Evolutionary conservation across 2,329 filamentous ascomycete species (phyloP).

Genomic region (Aspergillus flavus): DNA sequence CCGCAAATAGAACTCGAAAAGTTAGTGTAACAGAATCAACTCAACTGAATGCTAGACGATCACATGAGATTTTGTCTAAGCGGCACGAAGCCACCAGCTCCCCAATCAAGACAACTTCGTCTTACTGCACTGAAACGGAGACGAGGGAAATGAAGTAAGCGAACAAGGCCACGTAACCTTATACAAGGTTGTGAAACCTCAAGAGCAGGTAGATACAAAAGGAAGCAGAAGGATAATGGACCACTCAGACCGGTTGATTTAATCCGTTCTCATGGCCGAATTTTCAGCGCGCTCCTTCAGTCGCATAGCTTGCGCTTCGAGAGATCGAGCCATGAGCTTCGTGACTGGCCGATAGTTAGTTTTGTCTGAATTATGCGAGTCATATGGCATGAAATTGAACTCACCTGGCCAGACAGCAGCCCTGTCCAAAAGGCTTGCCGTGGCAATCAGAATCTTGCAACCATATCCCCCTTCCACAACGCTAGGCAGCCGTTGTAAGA

Average conservation of each 20-base stretch:
- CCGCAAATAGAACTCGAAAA: slow-evolving; percentile 3
- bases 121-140: background rate
- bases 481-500: slow-evolving; percentile 58
- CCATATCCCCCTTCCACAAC: slow-evolving; percentile 74
- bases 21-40: slow-evolving; percentile 11
- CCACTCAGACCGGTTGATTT: slow-evolving; percentile 20
- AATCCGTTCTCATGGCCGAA: slow-evolving; percentile 32
- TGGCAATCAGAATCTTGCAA: slow-evolving; percentile 79
- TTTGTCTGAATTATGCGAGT: slow-evolving; percentile 5
- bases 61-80: slow-evolving; percentile 7
- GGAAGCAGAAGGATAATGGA: background rate
- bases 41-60: slow-evolving; percentile 2
- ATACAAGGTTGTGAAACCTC: slow-evolving; percentile 2
- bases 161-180: slow-evolving; percentile 8
- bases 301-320: slow-evolving; percentile 65
- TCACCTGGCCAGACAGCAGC: slow-evolving; percentile 90
- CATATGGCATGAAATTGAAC: slow-evolving; percentile 27
- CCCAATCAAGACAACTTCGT: background rate
- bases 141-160: slow-evolving; percentile 9
- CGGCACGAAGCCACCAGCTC: background rate
- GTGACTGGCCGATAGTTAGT: slow-evolving; percentile 54
- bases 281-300: slow-evolving; percentile 61
- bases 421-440: slow-evolving; percentile 83
- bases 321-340: slow-evolving; percentile 68
- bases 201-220: background rate